Base-by-base conservation (phyloP, 352 stramenopile genomes). In the Blastocystis sp. region DNA sequence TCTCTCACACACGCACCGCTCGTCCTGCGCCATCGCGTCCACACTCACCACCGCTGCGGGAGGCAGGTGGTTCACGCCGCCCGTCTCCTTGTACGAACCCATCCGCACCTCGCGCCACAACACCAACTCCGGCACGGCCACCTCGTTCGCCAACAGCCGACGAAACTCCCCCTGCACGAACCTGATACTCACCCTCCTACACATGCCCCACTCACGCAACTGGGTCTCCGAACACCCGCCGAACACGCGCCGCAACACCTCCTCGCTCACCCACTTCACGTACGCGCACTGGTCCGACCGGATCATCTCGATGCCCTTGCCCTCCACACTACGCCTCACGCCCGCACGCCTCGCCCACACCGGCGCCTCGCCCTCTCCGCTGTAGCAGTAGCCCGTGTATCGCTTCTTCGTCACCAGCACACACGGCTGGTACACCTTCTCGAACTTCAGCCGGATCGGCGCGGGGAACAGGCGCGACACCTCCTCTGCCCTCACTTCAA, bases 371-470 rank as follows among this genome's bases (percentile, higher is more conserved):
- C 28, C 28, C 62, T 61, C n/a, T 14, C 6, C 92, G 92, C 2
- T 90, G 88, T 93, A 96, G 54, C 94, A 95, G 88, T 92, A 90
- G 1, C 94, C 94, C 19, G 94, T 93, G 76, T 98, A 98, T 3
- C 95, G 92, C 90, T 98, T 98, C 90, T 98, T 98, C n/a, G 94
- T 96, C 2, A 97, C 93, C 0, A 98, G 90, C 34, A 97, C 91
- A 62, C 91, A 96, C 0, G 94, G 93, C 89, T 95, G 93, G 89
- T 98, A 97, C 28, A 98, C 94, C 90, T 98, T 92, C 84, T 92
- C 90, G 48, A 93, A 89, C 81, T 94, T 93, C 42, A 94, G 89
- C 28, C 90, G 76, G 40, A 94, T 91, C 45, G 89, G 89, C 24
- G 76, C 48, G 48, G 95, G 95, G 89, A 96, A 97, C 19, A 91